These are phyloP conservation scores for Hypoxylon lienhwacheense DNA, from an alignment of 495 filamentous ascomycete species.

Conservation along the genomic window DNA sequence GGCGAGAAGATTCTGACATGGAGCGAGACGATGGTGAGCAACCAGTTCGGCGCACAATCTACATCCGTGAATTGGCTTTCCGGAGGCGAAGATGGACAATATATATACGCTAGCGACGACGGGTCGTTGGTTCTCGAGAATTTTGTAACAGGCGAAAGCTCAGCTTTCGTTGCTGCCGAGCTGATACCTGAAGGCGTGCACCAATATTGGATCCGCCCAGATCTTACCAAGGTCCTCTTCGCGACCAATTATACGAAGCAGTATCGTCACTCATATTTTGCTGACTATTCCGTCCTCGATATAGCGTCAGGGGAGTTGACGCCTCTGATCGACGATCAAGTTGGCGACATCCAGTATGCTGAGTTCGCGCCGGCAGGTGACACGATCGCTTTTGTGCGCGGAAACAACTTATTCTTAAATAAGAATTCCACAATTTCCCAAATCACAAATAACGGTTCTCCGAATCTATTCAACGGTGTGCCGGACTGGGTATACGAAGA, in stretches of 20 bases:
- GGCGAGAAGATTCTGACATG: slow-evolving; percentile 48
- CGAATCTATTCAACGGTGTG: slow-evolving; percentile 59
- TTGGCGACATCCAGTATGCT: slow-evolving; percentile 60
- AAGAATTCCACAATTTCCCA: slow-evolving; percentile 49
- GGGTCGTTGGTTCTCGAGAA: slow-evolving; percentile 53
- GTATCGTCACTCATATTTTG: slow-evolving; percentile 60
- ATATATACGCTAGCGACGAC: slow-evolving; percentile 48
- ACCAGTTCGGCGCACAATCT: slow-evolving; percentile 34
- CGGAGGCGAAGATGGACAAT: slow-evolving; percentile 49
- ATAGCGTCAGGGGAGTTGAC: slow-evolving; percentile 47
- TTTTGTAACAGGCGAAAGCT: slow-evolving; percentile 49
- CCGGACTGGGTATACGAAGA: slow-evolving; percentile 68
- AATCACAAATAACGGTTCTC: slow-evolving; percentile 57
- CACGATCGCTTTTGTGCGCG: slow-evolving; percentile 58
- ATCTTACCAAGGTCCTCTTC: slow-evolving; percentile 54
- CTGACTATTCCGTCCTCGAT: slow-evolving; percentile 59
- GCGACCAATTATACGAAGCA: slow-evolving; percentile 58
- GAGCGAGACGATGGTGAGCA: slow-evolving; percentile 45
- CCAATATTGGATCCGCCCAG: slow-evolving; percentile 44
- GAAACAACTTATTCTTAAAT: slow-evolving; percentile 60
- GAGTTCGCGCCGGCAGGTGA: slow-evolving; percentile 51
- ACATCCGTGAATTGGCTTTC: slow-evolving; percentile 53
- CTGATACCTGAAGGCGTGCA: slow-evolving; percentile 37
- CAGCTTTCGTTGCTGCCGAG: slow-evolving; percentile 49
- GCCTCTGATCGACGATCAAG: slow-evolving; percentile 51